Evolutionary conservation across 2,329 filamentous ascomycete species (phyloP), one percentile per base, ranked within the genome.

Genomic region (Mariannaea elegans): DNA sequence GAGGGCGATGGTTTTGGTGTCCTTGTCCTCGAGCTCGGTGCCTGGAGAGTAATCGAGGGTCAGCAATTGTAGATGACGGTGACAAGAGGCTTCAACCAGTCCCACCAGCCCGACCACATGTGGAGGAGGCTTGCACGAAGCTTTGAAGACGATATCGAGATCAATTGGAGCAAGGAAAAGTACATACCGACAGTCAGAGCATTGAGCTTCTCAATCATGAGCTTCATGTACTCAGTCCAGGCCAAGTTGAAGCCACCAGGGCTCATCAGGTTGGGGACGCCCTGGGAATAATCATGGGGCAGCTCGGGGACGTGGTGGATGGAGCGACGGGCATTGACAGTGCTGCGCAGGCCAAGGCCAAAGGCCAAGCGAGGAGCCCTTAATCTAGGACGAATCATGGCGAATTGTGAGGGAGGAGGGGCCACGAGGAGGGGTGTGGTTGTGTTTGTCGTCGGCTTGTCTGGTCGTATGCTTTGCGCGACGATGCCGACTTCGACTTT

Each of bases 201-300:
- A 77, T 96, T 96, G 74, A 98, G 84, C 77, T 90, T 91, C 64
- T 92, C 82, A 51, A 94, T 76, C 71, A 94, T 82, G 66, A 90
- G 78, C 34, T 80, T 74, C 83, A 97, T 93, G 80, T 97, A 97
- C 72, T 93, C 82, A 31, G 84, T 89, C 89, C 93, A 99, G 48
- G 93, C 89, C 54, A 92, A 84, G 56, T 90, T 79, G 77, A 91
- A 96, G 54, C 86, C 91, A 49, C 84, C 81, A 2, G 83, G 76
- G 27, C 88, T 88, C 73, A 97, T 82, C 61, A 98, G 82, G 13
- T 87, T 86, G n/a, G 87, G 84, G 6, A 97, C 82, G 59, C 82
- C 85, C 42, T 82, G 59, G 49, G 75, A 73, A 77, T 77, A 82
- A 66, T 81, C 73, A 56, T 84, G 79, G 31, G 68, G 70, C 64